Evolutionary conservation across 2,329 filamentous ascomycete species (phyloP), one percentile per base, ranked within the genome.

Genomic region (Ophiostoma himal-ulmi): DNA sequence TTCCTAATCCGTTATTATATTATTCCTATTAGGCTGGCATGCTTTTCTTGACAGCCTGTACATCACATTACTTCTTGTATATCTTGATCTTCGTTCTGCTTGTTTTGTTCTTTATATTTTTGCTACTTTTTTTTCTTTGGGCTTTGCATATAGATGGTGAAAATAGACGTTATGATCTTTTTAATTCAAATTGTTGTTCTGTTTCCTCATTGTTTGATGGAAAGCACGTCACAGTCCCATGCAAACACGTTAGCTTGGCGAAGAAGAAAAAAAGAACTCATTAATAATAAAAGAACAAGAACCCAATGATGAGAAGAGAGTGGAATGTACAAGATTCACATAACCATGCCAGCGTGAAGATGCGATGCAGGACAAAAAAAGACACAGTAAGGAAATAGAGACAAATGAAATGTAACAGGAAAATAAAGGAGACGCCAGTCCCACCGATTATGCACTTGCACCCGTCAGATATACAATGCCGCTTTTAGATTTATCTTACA

Each of bases 291-390:
- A 17, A 52, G 17, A 70, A 67, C 13, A 34, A 70, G 30, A 36
- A 20, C 41, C 70, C 67, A n/a, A 48, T 39, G n/a, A 68, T 69
- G 64, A 69, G 68, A 71, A 69, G 70, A 71, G 68, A 71, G 70
- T 71, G 60, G 62, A 69, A 67, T 69, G 34, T 69, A 69, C 64
- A 69, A 17, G 41, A n/a, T 20, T 62, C 54, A 26, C 30, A 20
- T 20, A 17, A 20, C 26, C 57, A 17, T 62, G 57, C 30, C 52
- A 54, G 57, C 26, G 57, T 62, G 22, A 26, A 30, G 52, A 36
- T 26, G 36, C 5, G 17, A 44, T n/a, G 10, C 34, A n/a, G 26
- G 39, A 57, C n/a, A 57, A 22, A 57, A 4, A 26, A 26, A 57
- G 52, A 57, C n/a, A 57, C n/a, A 57, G 10, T 26, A 57, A 20